Evolutionary conservation across 495 filamentous ascomycete species (phyloP).

Genomic region (Hypoxylon intermedium): DNA sequence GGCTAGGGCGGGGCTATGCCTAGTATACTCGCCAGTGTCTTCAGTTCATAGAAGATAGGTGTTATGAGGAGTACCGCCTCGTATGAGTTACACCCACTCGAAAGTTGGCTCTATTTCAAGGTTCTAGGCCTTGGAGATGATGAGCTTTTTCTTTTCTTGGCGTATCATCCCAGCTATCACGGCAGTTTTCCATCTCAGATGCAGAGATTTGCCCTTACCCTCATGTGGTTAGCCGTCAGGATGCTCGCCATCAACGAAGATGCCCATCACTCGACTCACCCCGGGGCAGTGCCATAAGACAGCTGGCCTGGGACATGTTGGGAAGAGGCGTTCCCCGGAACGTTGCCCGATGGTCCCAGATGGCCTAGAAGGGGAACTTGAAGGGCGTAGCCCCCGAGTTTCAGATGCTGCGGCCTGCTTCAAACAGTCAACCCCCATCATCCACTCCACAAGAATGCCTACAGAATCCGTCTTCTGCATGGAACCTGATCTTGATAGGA

Average conservation of each 20-base stretch:
- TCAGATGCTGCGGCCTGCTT: constrained; percentile 24
- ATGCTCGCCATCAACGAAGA: constrained; percentile 11
- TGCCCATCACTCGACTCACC: constrained; percentile 12
- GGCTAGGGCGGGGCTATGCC: constrained; percentile 22
- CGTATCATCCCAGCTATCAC: background rate
- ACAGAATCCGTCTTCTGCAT: constrained; percentile 7
- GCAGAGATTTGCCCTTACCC: background rate
- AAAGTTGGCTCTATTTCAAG: constrained; percentile 28
- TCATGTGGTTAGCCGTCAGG: constrained; percentile 4
- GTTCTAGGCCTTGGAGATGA: constrained; percentile 20
- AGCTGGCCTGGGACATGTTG: constrained; percentile 2
- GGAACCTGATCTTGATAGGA: background rate
- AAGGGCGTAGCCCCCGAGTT: constrained; percentile 26
- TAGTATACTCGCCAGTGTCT: constrained; percentile 11
- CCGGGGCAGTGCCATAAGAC: constrained; percentile 10
- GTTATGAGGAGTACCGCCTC: constrained; percentile 19
- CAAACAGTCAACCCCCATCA: constrained; percentile 18
- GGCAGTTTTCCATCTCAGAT: constrained; percentile 1
- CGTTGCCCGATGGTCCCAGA: constrained; percentile 1
- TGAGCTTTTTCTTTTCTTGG: constrained; percentile 6
- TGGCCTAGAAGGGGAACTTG: background rate
- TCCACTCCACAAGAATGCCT: constrained; percentile 19
- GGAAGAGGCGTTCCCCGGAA: constrained; percentile 14
- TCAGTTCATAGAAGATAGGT: background rate
- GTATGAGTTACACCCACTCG: constrained; percentile 9